A percentile compares a stretch with the other conserved stretches of the same genome.
Evolutionary conservation across 2,329 filamentous ascomycete species (phyloP).

Genomic region (Trichoderma koningiopsis): DNA sequence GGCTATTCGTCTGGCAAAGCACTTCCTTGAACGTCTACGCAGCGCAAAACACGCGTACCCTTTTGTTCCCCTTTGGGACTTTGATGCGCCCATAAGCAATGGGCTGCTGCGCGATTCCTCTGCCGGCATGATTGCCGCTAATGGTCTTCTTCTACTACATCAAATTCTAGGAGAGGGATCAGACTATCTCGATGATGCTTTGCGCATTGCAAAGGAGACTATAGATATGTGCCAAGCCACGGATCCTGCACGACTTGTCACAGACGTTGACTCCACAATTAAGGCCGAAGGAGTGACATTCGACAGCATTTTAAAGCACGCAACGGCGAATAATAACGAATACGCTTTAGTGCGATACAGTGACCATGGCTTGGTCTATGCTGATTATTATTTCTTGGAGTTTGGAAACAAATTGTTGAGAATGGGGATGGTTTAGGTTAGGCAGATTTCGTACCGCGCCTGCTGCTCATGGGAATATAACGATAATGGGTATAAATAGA

Average conservation of each 20-base stretch:
- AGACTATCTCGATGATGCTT: slow-evolving; percentile 34
- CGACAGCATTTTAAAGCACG: slow-evolving; percentile 38
- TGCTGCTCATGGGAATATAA: neutral
- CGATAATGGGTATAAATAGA: neutral
- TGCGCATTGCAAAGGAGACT: slow-evolving; percentile 37
- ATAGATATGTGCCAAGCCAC: slow-evolving; percentile 35
- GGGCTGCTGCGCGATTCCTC: slow-evolving; percentile 41
- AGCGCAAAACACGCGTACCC: slow-evolving; percentile 24
- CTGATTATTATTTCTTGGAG: slow-evolving; percentile 51
- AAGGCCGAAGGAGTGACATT: slow-evolving; percentile 28
- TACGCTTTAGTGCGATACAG: slow-evolving; percentile 33
- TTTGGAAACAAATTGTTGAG: slow-evolving; percentile 48
- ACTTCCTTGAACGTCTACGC: slow-evolving; percentile 47
- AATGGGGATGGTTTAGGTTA: slow-evolving; percentile 32
- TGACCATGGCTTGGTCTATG: slow-evolving; percentile 51
- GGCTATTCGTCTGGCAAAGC: slow-evolving; percentile 48
- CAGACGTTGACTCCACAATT: slow-evolving; percentile 5
- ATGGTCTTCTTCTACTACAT: slow-evolving; percentile 45
- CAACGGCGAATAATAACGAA: slow-evolving; percentile 41
- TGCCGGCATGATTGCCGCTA: slow-evolving; percentile 45
- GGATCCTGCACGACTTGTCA: slow-evolving; percentile 31
- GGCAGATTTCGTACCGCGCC: neutral
- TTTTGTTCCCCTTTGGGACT: slow-evolving; percentile 38
- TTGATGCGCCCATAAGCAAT: slow-evolving; percentile 46
- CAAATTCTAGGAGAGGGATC: slow-evolving; percentile 36